Conservation (phyloP, 371 early-diverging fungal genomes). For the Entomophthora muscae region DNA sequence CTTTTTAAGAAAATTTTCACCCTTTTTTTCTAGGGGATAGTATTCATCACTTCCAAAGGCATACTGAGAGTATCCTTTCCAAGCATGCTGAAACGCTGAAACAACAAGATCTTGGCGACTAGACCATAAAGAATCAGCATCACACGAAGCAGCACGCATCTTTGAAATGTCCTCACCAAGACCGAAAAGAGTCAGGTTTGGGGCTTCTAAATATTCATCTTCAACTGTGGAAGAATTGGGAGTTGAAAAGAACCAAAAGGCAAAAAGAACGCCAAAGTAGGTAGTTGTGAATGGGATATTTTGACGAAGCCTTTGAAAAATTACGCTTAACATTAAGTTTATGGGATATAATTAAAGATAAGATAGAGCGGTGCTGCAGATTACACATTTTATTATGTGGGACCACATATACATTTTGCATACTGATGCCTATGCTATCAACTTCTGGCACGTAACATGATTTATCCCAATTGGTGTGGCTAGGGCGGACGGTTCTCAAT, state of each 20-base stretch:
- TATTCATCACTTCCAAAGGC: slow-evolving; percentile 78
- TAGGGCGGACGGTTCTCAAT: too few relatives aligned
- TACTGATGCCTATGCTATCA: too few relatives aligned
- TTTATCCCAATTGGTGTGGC: too few relatives aligned
- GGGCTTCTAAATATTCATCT: neutral
- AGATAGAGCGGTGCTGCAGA: too few relatives aligned
- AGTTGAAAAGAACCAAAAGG: neutral
- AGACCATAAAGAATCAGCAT: neutral
- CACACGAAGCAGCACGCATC: neutral
- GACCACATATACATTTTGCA: too few relatives aligned
- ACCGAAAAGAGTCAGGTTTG: neutral
- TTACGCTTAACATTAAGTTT: too few relatives aligned
- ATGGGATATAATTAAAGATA: too few relatives aligned
- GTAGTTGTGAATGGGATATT: too few relatives aligned
- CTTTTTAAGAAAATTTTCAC: slow-evolving; percentile 14
- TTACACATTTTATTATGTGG: too few relatives aligned
- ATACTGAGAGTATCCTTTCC: slow-evolving; percentile 56
- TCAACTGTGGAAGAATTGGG: neutral
- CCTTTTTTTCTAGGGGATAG: slow-evolving; percentile 36
- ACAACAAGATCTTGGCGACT: slow-evolving; percentile 22
- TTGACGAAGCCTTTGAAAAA: too few relatives aligned
- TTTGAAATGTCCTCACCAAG: neutral
- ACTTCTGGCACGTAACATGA: too few relatives aligned
- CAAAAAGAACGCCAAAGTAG: neutral
- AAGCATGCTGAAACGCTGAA: slow-evolving; percentile 43